Percentiles rank a stretch among this genome's conserved stretches.
phyloP scores from a whole-genome alignment of 2,329 filamentous ascomycete species.

The Botrytis fragariae region DNA sequence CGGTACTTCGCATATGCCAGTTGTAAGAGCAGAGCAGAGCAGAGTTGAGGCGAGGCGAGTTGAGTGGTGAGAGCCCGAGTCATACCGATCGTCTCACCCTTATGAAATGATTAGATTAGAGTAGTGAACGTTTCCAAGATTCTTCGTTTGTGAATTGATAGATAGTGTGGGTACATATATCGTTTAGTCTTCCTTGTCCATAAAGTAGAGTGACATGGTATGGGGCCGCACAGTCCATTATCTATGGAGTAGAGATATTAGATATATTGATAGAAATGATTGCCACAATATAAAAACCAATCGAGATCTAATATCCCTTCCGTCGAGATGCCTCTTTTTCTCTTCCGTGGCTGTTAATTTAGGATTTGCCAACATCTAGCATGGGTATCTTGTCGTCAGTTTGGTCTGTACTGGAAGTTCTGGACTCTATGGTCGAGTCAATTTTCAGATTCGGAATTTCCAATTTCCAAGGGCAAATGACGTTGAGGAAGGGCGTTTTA shows the following conservation, averaged over 20 bases:
- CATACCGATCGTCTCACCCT: conserved; percentile 17
- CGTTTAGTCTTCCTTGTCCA: conserved; percentile 15
- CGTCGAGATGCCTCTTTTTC: background rate
- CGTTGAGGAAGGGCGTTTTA: background rate
- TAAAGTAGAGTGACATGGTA: background rate
- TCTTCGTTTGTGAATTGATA: conserved; percentile 20
- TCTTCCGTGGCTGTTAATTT: background rate
- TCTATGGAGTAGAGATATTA: conserved; percentile 2
- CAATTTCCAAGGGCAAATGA: background rate
- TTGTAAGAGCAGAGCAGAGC: background rate
- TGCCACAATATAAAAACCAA: background rate
- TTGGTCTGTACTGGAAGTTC: background rate
- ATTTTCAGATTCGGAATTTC: background rate
- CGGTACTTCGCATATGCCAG: background rate
- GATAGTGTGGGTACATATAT: conserved; percentile 17
- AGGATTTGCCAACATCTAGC: background rate
- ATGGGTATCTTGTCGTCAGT: background rate
- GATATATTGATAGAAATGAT: conserved; percentile 10
- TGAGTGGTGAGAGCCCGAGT: conserved; percentile 1
- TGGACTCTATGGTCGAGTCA: background rate
- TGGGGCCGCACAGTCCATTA: conserved; percentile 12
- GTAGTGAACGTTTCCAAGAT: conserved; percentile 13
- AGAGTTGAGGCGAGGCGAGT: too few relatives aligned
- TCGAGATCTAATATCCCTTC: background rate
- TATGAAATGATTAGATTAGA: background rate